These are phyloP conservation scores for Malus sylvestris DNA, from an alignment of 306 rosid genomes.

Conservation along the genomic window DNA sequence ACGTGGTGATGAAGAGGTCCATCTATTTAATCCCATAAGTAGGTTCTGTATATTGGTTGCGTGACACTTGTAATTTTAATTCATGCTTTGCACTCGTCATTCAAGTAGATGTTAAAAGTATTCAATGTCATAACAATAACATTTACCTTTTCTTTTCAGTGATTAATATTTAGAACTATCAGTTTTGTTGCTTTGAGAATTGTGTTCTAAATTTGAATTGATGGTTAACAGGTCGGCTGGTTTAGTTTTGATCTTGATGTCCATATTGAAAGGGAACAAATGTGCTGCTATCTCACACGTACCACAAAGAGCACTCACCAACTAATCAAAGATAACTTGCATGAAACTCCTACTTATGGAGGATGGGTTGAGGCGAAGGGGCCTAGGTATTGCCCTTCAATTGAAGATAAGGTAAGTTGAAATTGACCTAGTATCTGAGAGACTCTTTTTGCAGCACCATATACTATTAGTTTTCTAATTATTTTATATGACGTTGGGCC, in stretches of 20 bases:
- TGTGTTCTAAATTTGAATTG: constrained; percentile 18
- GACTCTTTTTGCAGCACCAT: background rate
- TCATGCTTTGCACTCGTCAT: constrained; percentile 20
- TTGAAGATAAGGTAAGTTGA: constrained; percentile 80
- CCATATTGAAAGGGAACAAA: constrained; percentile 89
- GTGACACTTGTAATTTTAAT: constrained; percentile 15
- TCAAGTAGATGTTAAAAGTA: background rate
- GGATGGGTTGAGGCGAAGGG: constrained; percentile 99
- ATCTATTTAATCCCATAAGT: constrained; percentile 52
- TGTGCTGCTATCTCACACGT: constrained; percentile 95
- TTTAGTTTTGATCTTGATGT: constrained; percentile 94
- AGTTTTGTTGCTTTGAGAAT: background rate
- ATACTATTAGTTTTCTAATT: background rate
- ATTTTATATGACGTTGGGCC: background rate
- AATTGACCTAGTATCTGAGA: background rate
- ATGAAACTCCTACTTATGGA: constrained; percentile 97
- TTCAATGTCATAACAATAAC: background rate
- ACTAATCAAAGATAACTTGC: constrained; percentile 81
- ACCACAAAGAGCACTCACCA: constrained; percentile 85
- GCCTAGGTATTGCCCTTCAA: constrained; percentile 97
- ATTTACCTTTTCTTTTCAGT: constrained; percentile 5
- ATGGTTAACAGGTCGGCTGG: constrained; percentile 75
- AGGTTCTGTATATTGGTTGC: constrained; percentile 40
- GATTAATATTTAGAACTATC: background rate
- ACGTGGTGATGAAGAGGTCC: constrained; percentile 92